Base-by-base conservation (phyloP, 192 early-diverging fungal species). In the Podila verticillata region DNA sequence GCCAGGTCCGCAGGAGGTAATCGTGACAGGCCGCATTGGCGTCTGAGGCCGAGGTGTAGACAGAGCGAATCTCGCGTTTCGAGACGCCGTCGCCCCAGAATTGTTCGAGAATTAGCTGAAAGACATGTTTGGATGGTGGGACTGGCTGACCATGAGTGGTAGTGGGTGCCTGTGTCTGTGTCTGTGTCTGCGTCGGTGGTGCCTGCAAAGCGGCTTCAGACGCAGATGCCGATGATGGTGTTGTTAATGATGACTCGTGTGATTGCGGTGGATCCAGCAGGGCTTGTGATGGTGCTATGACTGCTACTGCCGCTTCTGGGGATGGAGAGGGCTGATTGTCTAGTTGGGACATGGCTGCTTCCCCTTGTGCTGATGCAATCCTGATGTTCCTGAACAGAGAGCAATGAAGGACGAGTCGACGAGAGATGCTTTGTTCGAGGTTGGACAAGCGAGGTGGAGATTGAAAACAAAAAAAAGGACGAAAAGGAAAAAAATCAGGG, bases 41-140 rank as follows among this genome's bases (percentile, higher is more conserved):
- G 58, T 80, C 77, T 31, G n/a, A 32, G 7, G 64, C 65, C 3
- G 70, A 64, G n/a, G 77, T 72, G 48, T 64, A 80, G 65, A 80
- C 77, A 19, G 77, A 68, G n/a, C 77, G 77, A 32, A 80, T 80
- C 61, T 80, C 77, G 24, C 77, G 77, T 60, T 80, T 80, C 9
- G 77, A 80, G 17, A 80, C 69, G n/a, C 77, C 77, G 30, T 80
- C 77, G 20, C 77, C 77, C 77, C 77, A 80, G 61, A 80, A 80
- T n/a, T 80, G 77, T 17, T 80, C 77, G 15, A 80, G 70, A 49
- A 80, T 80, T 34, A 80, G 77, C 22, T 72, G 69, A 57, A 68
- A 80, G 65, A 80, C 77, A 60, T 63, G 66, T n/a, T 80, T 70
- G 7, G 66, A 72, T 20, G 77, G 77, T 2, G 64, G 70, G 56